phyloP scores from a whole-genome alignment of 2,329 filamentous ascomycete genomes.

The Trichoderma brevicompactum region DNA sequence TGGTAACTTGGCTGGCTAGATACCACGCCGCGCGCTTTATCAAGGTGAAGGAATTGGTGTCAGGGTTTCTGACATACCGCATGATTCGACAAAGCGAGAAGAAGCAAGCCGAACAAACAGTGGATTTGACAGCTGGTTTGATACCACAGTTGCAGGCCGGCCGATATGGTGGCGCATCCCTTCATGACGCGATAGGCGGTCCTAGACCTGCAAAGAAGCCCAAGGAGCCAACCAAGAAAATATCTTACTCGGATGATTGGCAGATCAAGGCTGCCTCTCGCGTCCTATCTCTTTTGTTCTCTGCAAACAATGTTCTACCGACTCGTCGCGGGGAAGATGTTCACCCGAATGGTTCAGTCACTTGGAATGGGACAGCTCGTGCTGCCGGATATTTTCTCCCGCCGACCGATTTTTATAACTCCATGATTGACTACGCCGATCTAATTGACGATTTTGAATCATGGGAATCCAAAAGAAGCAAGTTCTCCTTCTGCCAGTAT shows the following conservation, averaged over 20 bases:
- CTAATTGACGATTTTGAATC: slow-evolving; percentile 83
- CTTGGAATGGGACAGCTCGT: slow-evolving; percentile 33
- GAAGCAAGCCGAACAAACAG: slow-evolving; percentile 57
- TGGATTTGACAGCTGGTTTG: slow-evolving; percentile 67
- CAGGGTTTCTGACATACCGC: slow-evolving; percentile 80
- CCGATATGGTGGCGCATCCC: slow-evolving; percentile 69
- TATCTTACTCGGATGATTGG: slow-evolving; percentile 82
- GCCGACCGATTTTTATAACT: slow-evolving; percentile 86
- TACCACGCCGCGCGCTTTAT: slow-evolving; percentile 70
- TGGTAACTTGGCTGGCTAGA: slow-evolving; percentile 78
- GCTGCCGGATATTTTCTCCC: slow-evolving; percentile 69
- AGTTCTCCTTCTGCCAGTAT: slow-evolving; percentile 90
- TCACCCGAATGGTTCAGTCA: slow-evolving; percentile 30
- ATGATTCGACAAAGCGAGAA: slow-evolving; percentile 72
- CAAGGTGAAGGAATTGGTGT: slow-evolving; percentile 74
- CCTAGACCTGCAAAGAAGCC: slow-evolving; percentile 56
- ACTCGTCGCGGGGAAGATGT: slow-evolving; percentile 42
- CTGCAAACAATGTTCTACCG: slow-evolving; percentile 69
- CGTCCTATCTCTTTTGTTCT: slow-evolving; percentile 79
- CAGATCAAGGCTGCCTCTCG: slow-evolving; percentile 81
- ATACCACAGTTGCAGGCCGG: slow-evolving; percentile 73
- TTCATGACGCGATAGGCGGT: slow-evolving; percentile 75
- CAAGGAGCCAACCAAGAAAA: slow-evolving; percentile 59
- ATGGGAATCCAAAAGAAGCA: slow-evolving; percentile 76
- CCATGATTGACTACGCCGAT: slow-evolving; percentile 83